Base-by-base conservation (phyloP, 148 eudicot species). In the Amaranthus cruentus region DNA sequence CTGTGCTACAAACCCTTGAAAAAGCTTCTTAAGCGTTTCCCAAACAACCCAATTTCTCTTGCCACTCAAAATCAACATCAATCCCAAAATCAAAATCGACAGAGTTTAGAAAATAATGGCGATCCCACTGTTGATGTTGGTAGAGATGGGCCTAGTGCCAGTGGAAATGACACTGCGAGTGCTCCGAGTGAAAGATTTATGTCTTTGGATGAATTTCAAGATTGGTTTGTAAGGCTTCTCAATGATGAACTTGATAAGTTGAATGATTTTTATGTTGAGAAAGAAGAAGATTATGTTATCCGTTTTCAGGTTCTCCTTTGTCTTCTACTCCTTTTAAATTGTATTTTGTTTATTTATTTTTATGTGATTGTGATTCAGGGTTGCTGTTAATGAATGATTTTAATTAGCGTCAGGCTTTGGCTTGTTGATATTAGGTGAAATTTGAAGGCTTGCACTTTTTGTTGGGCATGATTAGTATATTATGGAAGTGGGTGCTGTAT, bases 251-350 rank as follows among this genome's bases (percentile, higher is more conserved):
- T 94, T 72, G 96, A 94, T 9, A 94, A 94, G 83, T 89, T 94
- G 76, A 91, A 94, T 84, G 97, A 94, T 84, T 94, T 94, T 79
- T 94, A 89, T 78, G 93, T 94, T 69, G 98, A 90, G 64, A 91
- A 91, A 78, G 98, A 94, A 77, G 97, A 89, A 74, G 97, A 89
- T 3, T 86, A 89, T 76, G 82, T 94, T 72, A 91, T 94, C 72
- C 90, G 95, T 56, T 87, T 91, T 73, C 97, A 88, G 97, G 97
- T 93, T 65, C 9, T 3, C 54, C 48, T 56, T 28, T 28, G 38
- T 28, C 38, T 28, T 28, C 38, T 28, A 28, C 18, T 28, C 10
- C 44, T 9, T 62, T 11, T 3, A 5, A 4, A 6, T 73, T 6
- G 4, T 18, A 72, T 14, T 15, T 48, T 68, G 44, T 49, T 49